Conservation (phyloP, 2,329 filamentous ascomycete species). For the Alternaria sp. region DNA sequence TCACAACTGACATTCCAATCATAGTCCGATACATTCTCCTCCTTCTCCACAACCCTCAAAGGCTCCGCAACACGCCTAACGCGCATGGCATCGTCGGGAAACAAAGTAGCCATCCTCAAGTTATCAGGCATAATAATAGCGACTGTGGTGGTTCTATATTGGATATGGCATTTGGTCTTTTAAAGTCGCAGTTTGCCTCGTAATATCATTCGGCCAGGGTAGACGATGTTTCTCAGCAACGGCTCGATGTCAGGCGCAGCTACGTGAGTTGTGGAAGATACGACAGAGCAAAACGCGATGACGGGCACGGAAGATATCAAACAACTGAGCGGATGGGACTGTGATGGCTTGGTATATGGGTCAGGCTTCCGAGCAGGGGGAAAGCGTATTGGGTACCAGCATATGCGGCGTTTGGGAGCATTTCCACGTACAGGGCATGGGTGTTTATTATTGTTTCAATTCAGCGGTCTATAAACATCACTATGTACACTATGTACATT, state of each 20-base stretch:
- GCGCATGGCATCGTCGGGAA: constrained; percentile 89
- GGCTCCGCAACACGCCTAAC: constrained; percentile 83
- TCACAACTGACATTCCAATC: not conserved
- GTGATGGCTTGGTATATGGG: not conserved
- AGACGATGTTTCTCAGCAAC: not conserved
- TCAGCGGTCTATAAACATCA: constrained; percentile 11
- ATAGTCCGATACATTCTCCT: constrained; percentile 91
- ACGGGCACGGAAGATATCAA: not conserved
- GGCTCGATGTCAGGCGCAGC: no score
- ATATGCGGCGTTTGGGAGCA: constrained; percentile 5
- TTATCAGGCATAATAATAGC: constrained; percentile 83
- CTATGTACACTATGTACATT: constrained; percentile 9
- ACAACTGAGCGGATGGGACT: not conserved
- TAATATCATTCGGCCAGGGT: not conserved
- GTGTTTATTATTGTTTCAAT: constrained; percentile 2
- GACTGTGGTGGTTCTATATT: constrained; percentile 77
- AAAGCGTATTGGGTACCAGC: not conserved
- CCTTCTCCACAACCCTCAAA: constrained; percentile 81
- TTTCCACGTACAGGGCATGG: not conserved
- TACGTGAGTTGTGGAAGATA: not conserved
- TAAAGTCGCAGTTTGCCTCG: not conserved
- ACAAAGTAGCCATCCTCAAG: constrained; percentile 90
- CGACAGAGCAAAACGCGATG: not conserved
- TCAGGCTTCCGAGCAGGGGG: not conserved
- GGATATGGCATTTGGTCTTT: constrained; percentile 58